A percentile compares a stretch with the other conserved stretches of the same genome.
phyloP scores from a whole-genome alignment of 106 monocot genomes.

The Xerophyta viscosa region DNA sequence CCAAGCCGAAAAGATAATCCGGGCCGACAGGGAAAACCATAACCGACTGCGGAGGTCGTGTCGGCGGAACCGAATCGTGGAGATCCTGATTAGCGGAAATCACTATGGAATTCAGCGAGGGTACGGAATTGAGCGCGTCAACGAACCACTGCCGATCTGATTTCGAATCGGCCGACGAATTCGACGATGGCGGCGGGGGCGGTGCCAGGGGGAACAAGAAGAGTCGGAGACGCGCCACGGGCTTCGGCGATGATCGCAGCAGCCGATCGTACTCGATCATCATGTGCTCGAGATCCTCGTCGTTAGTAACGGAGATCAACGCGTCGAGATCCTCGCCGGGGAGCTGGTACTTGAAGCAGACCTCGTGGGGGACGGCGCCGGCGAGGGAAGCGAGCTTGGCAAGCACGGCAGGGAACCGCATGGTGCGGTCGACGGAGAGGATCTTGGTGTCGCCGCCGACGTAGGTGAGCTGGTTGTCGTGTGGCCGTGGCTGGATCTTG shows the following conservation, averaged over 20 bases:
- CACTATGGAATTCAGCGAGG: background rate
- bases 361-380: slow-evolving; percentile 15
- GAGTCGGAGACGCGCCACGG: slow-evolving; percentile 30
- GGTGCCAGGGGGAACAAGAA: slow-evolving; percentile 40
- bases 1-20: slow-evolving; percentile 53
- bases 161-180: slow-evolving; percentile 8
- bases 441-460: slow-evolving; percentile 82
- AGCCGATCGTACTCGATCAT: slow-evolving; percentile 74
- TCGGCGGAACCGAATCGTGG: background rate
- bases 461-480: slow-evolving; percentile 66
- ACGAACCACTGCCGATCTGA: slow-evolving; percentile 45
- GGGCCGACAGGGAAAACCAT: too few relatives aligned
- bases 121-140: slow-evolving; percentile 39
- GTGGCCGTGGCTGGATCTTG: slow-evolving; percentile 52
- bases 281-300: slow-evolving; percentile 90
- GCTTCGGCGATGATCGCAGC: slow-evolving; percentile 14
- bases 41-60: too few relatives aligned
- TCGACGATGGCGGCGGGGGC: slow-evolving; percentile 5
- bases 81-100: too few relatives aligned
- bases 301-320: slow-evolving; percentile 78
- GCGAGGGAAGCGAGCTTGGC: slow-evolving; percentile 31
- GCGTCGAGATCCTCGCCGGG: slow-evolving; percentile 90
- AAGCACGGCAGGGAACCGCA: slow-evolving; percentile 33
- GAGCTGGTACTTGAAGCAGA: slow-evolving; percentile 88
- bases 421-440: slow-evolving; percentile 43